A percentile compares a stretch with the other conserved stretches of the same genome.
These are phyloP conservation scores for Bipolaris victoriae DNA, from an alignment of 2,329 filamentous ascomycete species.

Conservation along the genomic window DNA sequence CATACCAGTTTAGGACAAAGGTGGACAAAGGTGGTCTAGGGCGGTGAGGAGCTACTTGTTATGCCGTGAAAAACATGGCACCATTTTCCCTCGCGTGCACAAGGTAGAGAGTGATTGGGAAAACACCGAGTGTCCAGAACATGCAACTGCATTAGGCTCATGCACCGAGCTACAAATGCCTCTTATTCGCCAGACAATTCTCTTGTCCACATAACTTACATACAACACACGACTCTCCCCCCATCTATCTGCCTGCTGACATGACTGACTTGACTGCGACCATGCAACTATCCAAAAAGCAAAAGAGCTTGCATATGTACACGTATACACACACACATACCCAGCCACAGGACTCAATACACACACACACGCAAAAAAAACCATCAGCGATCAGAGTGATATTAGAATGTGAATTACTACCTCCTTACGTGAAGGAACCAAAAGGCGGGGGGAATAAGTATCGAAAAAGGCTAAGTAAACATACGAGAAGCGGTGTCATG, in stretches of 20 bases:
- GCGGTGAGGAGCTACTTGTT: not conserved
- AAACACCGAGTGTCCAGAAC: not conserved
- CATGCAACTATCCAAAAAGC: not conserved
- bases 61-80: not conserved
- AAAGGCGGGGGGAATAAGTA: slow-evolving; percentile 50
- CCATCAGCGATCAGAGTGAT: slow-evolving; percentile 36
- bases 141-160: not conserved
- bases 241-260: too few relatives aligned
- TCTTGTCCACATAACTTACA: not conserved
- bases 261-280: too few relatives aligned
- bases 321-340: not conserved
- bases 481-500: slow-evolving; percentile 48
- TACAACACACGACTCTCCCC: not conserved
- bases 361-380: not conserved
- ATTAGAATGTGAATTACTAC: slow-evolving; percentile 52
- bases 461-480: slow-evolving; percentile 51
- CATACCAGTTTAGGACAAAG: too few relatives aligned
- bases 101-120: not conserved
- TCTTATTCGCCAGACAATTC: not conserved
- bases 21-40: not conserved
- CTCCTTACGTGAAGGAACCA: slow-evolving; percentile 49
- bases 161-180: not conserved
- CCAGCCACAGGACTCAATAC: not conserved
- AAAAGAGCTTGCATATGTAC: not conserved
- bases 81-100: not conserved